Conservation (phyloP, 1,284 basidiomycete genomes). For the Pulchroboletus neoregius region DNA sequence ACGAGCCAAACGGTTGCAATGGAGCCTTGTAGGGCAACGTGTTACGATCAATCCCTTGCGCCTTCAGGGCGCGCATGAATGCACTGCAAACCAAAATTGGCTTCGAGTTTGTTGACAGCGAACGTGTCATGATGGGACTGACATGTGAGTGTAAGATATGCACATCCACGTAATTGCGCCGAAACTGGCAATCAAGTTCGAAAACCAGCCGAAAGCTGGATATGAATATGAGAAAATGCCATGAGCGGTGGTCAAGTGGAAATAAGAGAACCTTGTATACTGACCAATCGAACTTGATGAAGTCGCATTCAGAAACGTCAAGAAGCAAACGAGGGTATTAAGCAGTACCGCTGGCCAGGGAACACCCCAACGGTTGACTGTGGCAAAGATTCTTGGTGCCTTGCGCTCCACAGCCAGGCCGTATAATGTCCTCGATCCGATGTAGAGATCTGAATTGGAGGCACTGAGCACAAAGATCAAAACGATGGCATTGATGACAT, state of each 20-base stretch:
- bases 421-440: slow-evolving; percentile 51
- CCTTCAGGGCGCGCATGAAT: slow-evolving; percentile 32
- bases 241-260: slow-evolving; percentile 24
- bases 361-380: slow-evolving; percentile 15
- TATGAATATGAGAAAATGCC: neutral
- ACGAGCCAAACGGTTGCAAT: slow-evolving; percentile 40
- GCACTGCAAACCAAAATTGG: slow-evolving; percentile 10
- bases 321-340: slow-evolving; percentile 10
- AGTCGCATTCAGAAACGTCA: slow-evolving; percentile 13
- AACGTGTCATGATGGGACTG: slow-evolving; percentile 9
- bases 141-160: slow-evolving; percentile 15
- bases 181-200: slow-evolving; percentile 25
- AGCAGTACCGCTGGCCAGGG: slow-evolving; percentile 10
- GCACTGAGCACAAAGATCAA: slow-evolving; percentile 58
- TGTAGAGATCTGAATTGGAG: slow-evolving; percentile 54
- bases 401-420: slow-evolving; percentile 54
- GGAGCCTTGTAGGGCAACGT: slow-evolving; percentile 41
- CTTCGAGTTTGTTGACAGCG: slow-evolving; percentile 5
- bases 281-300: slow-evolving; percentile 9
- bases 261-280: slow-evolving; percentile 17
- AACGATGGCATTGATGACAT: slow-evolving; percentile 60
- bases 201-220: slow-evolving; percentile 14
- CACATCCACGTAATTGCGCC: slow-evolving; percentile 30
- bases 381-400: slow-evolving; percentile 49
- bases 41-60: slow-evolving; percentile 44